phyloP scores from a whole-genome alignment of 164 flowering plant genomes.

The Vitis cinerea region DNA sequence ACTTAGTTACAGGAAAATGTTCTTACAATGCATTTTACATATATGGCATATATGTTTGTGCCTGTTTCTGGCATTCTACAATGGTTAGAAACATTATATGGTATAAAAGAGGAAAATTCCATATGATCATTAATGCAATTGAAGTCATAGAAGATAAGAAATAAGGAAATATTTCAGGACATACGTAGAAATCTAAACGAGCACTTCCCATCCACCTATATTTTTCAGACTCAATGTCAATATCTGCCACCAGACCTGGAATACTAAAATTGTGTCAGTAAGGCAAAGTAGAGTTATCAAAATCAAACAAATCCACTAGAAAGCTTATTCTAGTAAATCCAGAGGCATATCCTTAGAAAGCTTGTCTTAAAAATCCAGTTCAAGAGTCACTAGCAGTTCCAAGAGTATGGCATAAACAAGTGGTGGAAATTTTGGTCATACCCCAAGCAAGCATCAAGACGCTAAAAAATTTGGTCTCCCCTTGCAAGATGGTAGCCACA shows the following conservation, averaged over 20 bases:
- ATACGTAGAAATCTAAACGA: constrained; percentile 89
- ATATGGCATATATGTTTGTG: no score
- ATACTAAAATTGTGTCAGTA: constrained; percentile 1
- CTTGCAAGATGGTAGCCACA: constrained; percentile 84
- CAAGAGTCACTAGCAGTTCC: no score
- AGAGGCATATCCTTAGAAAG: no score
- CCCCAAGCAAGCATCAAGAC: constrained; percentile 99
- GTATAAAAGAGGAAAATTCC: background rate
- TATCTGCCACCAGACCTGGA: constrained; percentile 92
- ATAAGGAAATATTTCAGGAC: constrained; percentile 20
- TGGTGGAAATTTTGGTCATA: constrained; percentile 24
- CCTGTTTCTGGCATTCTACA: no score
- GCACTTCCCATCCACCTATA: constrained; percentile 98
- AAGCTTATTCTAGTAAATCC: no score
- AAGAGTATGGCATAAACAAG: no score
- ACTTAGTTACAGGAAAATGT: no score
- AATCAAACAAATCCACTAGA: no score
- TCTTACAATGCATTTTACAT: no score
- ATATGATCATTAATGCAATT: background rate
- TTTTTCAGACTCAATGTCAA: constrained; percentile 97
- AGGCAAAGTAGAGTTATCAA: background rate
- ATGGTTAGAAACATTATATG: background rate
- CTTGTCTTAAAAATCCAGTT: no score
- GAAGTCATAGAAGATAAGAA: background rate
- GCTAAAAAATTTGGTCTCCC: constrained; percentile 68